These are phyloP conservation scores for Gigaspora rosea DNA, from an alignment of 192 early-diverging fungal species.

Conservation along the genomic window DNA sequence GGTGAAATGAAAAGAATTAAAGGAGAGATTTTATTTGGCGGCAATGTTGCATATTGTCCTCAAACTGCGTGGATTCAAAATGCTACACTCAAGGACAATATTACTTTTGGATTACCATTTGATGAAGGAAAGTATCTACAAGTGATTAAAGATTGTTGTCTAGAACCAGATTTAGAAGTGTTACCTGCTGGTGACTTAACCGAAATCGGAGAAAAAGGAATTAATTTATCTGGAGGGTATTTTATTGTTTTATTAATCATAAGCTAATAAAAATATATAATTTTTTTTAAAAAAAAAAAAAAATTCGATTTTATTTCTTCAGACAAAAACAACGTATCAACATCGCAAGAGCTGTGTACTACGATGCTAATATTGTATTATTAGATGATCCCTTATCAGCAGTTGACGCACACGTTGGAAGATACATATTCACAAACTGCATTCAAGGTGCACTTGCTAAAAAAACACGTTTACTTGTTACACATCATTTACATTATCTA, in stretches of 20 bases:
- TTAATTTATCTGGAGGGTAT: slow-evolving; percentile 67
- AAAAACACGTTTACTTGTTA: slow-evolving; percentile 67
- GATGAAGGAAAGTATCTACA: slow-evolving; percentile 59
- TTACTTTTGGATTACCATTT: slow-evolving; percentile 70
- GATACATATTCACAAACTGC: slow-evolving; percentile 49
- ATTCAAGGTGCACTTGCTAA: slow-evolving; percentile 44
- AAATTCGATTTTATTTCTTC: neutral
- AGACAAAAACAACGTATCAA: slow-evolving; percentile 65
- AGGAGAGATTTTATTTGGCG: slow-evolving; percentile 54
- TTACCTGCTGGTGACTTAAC: slow-evolving; percentile 67
- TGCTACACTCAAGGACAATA: slow-evolving; percentile 70
- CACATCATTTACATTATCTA: slow-evolving; percentile 58
- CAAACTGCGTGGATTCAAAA: slow-evolving; percentile 74
- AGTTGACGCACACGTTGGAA: slow-evolving; percentile 49
- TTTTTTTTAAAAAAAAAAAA: no score
- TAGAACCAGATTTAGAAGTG: slow-evolving; percentile 63
- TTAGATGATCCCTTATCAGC: slow-evolving; percentile 67
- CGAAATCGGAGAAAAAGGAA: slow-evolving; percentile 68
- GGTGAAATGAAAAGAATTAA: slow-evolving; percentile 61
- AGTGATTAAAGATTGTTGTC: slow-evolving; percentile 60
- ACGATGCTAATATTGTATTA: slow-evolving; percentile 63
- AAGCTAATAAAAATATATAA: neutral
- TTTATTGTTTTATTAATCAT: neutral
- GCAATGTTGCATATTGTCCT: slow-evolving; percentile 59
- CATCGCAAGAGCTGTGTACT: slow-evolving; percentile 66